Evolutionary conservation across 2,329 filamentous ascomycete species (phyloP).

Genomic region (Pyrenophora tritici-repentis): DNA sequence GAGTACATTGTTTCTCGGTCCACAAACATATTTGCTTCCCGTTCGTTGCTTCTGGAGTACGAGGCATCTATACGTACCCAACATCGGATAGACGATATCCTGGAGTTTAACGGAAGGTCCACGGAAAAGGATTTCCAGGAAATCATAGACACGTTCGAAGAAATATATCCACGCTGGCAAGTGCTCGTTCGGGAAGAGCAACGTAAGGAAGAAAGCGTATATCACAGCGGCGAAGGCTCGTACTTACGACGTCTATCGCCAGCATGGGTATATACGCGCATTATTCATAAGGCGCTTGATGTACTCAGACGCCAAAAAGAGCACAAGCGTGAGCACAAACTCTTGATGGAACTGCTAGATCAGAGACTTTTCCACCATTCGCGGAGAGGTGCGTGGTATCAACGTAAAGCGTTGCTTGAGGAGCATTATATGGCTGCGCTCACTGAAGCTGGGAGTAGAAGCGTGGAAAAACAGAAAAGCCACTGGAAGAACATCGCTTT

Average conservation of each 20-base stretch:
- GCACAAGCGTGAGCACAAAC: constrained; percentile 73
- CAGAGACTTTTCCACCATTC: constrained; percentile 86
- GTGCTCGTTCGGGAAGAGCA: constrained; percentile 73
- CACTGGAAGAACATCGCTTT: constrained; percentile 80
- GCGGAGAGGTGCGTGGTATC: constrained; percentile 89
- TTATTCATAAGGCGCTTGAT: constrained; percentile 83
- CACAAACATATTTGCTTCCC: constrained; percentile 82
- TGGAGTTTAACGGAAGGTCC: constrained; percentile 77
- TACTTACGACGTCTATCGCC: constrained; percentile 90
- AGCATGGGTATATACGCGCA: constrained; percentile 89
- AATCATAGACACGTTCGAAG: constrained; percentile 73
- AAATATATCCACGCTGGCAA: constrained; percentile 81
- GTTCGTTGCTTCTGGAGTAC: constrained; percentile 79
- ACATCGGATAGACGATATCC: constrained; percentile 76
- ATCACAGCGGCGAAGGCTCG: constrained; percentile 81
- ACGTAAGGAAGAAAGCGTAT: constrained; percentile 74
- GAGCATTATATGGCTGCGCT: constrained; percentile 84
- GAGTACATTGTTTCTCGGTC: constrained; percentile 89
- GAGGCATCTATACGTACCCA: constrained; percentile 85
- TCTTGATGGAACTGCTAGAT: constrained; percentile 74
- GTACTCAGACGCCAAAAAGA: constrained; percentile 82
- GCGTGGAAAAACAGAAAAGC: constrained; percentile 70
- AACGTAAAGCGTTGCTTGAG: constrained; percentile 89
- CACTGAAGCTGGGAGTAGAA: constrained; percentile 25
- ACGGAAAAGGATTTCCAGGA: constrained; percentile 67